Base-by-base conservation (phyloP, 495 filamentous ascomycete genomes). In the Lepraria neglecta region DNA sequence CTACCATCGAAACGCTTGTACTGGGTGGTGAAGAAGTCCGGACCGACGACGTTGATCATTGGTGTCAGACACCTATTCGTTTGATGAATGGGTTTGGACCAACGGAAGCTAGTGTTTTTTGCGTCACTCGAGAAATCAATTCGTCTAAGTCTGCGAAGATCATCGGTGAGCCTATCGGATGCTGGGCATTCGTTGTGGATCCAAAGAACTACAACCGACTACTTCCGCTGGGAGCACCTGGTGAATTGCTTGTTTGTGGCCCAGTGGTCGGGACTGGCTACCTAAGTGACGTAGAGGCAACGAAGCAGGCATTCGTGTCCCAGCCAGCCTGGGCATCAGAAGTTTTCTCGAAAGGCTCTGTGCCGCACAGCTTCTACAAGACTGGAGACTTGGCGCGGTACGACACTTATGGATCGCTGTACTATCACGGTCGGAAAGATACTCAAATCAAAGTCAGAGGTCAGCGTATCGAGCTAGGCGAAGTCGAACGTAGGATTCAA, bases 81-180 rank as follows among this genome's bases (percentile, higher is more conserved):
- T 74, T 82, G 47, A 73, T 81, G 46, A 82, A 79, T 35, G 79
- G 74, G 0, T 83, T 81, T 61, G 80, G 80, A 6, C 78, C 78
- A 3, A 79, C 73, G 21, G 79, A 82, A 67, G 79, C 75, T 47
- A 74, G 74, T 33, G 28, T 56, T 19, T 55, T n/a, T 53, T 6
- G 24, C 19, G 31, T 56, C 28, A 28, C 21, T 19, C 53, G 15
- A 30, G 53, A 56, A 27, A 56, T 31, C 5, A 24, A 56, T 30
- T n/a, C 57, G 21, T 9, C 40, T 14, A 47, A 45, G 38, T 42
- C 38, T 42, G 38, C 46, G 46, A 24, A 48, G 14, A 48, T n/a
- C 43, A 64, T 64, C 17, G 62, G 62, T 12, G n/a, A 38, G 35
- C 60, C 45, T 14, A 47, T 67, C 57, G 64, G 54, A 35, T 48